Evolutionary conservation across 176 grass and related monocot genomes (phyloP), one percentile per base, ranked within the genome.

Genomic region (Eleusine indica): DNA sequence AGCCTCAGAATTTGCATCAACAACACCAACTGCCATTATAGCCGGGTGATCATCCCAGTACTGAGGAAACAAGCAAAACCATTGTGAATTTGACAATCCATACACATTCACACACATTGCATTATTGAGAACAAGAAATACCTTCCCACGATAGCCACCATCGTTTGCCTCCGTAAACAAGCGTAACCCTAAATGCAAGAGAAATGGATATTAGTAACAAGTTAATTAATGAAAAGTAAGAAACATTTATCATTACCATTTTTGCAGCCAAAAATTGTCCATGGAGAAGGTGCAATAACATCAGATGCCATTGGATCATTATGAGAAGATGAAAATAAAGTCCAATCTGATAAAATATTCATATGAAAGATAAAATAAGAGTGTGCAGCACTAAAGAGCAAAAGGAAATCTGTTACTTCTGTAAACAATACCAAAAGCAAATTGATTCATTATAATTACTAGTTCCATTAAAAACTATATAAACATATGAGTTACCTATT

Each of bases 11-110:
- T 90, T 93, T 4, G 93, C 91, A 77, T 95, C 93, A 84, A 98
- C 96, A 46, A 95, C 93, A 62, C 96, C 96, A 61, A 98, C 96
- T 60, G 93, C 93, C 96, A 98, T 98, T 92, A 98, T 95, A 88
- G 96, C 96, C 0, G 96, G 96, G 82, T 98, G 89, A 76, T 95
- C 93, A 88, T 98, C 89, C 93, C 93, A 95, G 73, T 90, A 90
- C 96, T 98, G 80, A 88, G 15, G 40, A 90, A 88, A 87, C 29
- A 43, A 67, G 85, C 7, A 89, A 71, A 76, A 49, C 61, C 48
- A 87, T 37, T 52, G 60, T 72, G 40, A 85, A 81, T 77, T 82
- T 28, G 32, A 80, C 28, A 83, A 56, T 5, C 44, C 52, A 64
- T 70, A 52, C 49, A 80, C 43, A 53, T 1, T 63, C 73, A 42